These are phyloP conservation scores for Fusarium anthophilum DNA, from an alignment of 2,329 filamentous ascomycete genomes.

Conservation along the genomic window DNA sequence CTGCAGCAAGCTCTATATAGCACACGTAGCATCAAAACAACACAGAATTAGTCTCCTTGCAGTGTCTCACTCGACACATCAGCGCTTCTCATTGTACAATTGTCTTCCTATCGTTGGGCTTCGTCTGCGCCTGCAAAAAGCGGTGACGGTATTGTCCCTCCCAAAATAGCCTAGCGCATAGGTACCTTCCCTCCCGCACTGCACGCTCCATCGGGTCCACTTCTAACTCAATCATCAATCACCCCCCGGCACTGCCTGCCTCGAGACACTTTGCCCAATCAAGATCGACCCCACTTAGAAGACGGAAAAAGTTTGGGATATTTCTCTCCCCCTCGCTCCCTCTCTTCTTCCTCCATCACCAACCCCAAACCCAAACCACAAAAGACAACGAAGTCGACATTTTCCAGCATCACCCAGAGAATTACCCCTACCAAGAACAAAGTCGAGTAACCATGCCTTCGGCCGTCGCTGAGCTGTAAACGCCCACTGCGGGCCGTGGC, in stretches of 20 bases:
- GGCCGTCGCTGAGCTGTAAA: conserved; percentile 93
- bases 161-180: conserved; percentile 25
- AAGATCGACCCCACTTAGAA: conserved; percentile 36
- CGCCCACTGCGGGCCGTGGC: conserved; percentile 77
- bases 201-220: conserved; percentile 11
- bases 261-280: conserved; percentile 33
- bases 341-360: conserved; percentile 42
- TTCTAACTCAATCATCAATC: conserved; percentile 5
- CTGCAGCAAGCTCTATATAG: neutral
- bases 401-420: conserved; percentile 45
- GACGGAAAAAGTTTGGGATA: conserved; percentile 45
- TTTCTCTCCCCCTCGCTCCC: conserved; percentile 43
- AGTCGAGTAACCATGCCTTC: conserved; percentile 76
- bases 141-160: conserved; percentile 39
- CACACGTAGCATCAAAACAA: neutral
- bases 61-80: conserved; percentile 35
- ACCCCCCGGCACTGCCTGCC: conserved; percentile 27
- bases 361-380: conserved; percentile 45
- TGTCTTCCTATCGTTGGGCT: conserved; percentile 23
- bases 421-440: conserved; percentile 63
- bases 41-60: conserved; percentile 25
- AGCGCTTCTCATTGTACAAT: conserved; percentile 8
- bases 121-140: conserved; percentile 38
- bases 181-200: conserved; percentile 25
- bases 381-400: conserved; percentile 74